phyloP scores from a whole-genome alignment of 139 green algal species.

The Helicosporidium sp. region DNA sequence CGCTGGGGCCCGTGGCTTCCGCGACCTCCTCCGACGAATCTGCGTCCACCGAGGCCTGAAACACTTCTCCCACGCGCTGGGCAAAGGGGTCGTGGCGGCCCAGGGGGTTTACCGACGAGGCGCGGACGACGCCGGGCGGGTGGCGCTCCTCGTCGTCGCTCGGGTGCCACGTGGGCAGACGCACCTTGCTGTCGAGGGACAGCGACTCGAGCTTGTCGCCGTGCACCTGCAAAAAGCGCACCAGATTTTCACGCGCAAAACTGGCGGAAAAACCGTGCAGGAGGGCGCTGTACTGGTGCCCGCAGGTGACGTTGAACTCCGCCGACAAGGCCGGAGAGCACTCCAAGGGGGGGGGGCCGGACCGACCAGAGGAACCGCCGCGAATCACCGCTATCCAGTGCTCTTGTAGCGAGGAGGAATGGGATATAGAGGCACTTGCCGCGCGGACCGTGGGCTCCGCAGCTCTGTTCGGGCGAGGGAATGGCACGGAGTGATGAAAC shows the following conservation, averaged over 20 bases:
- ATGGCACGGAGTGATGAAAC: too few relatives aligned
- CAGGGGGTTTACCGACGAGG: too few relatives aligned
- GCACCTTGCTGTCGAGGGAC: conserved; percentile 2
- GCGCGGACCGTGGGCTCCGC: too few relatives aligned
- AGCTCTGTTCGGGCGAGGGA: too few relatives aligned
- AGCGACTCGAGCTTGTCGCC: conserved; percentile 1
- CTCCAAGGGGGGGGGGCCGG: too few relatives aligned
- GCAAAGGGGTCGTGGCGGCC: too few relatives aligned
- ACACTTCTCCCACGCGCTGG: neutral
- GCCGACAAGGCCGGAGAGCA: too few relatives aligned
- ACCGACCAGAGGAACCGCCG: too few relatives aligned
- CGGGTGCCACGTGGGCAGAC: neutral
- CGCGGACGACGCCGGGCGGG: too few relatives aligned
- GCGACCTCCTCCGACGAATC: neutral
- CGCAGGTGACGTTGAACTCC: conserved; percentile 12
- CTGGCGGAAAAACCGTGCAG: conserved; percentile 4
- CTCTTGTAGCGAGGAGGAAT: too few relatives aligned
- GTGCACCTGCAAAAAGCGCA: neutral
- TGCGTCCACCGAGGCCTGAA: neutral
- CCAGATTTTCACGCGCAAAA: conserved; percentile 5
- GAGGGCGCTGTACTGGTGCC: neutral
- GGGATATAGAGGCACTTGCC: too few relatives aligned
- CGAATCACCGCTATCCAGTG: too few relatives aligned
- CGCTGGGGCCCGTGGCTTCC: neutral
- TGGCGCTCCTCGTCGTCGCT: neutral